Evolutionary conservation across 2,329 filamentous ascomycete species (phyloP), one percentile per base, ranked within the genome.

Genomic region (Ceratocystis papillata): DNA sequence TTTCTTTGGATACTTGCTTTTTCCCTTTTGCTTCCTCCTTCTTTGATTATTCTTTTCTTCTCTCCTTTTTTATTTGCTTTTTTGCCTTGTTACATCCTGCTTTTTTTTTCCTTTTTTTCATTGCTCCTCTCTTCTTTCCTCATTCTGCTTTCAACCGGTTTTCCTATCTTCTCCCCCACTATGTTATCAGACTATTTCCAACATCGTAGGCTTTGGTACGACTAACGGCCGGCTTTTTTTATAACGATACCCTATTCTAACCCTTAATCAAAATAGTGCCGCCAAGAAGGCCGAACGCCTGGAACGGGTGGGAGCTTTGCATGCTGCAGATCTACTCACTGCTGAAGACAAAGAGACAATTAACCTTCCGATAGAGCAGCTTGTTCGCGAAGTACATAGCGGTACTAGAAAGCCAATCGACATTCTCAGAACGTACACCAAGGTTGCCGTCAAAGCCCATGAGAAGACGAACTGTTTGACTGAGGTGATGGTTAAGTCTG

Each of bases 381-480:
- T 96, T 2, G 91, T 96, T 5, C 77, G 85, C 68, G 83, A 87
- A 77, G 88, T 96, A 2, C 89, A 93, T 41, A 81, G 83, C n/a
- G 82, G 85, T 57, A 76, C 79, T 64, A 78, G 85, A 62, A 80
- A 82, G 12, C 86, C 92, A 0, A 74, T 87, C 28, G 85, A 90
- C 68, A 83, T 96, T 60, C 83, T 96, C n/a, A 84, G 80, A 68
- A 85, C 90, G 10, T 97, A 96, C 74, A 88, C 88, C 72, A 96
- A 95, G 75, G 86, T 93, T 22, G 88, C 92, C 0, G 74, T 96
- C 64, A 87, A 86, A 72, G 92, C 90, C 1, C 93, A 96, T 45
- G 81, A 87, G 69, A 87, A 87, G 76, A 96, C 91, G 1, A 96
- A 96, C 74, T 95, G 90, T 72, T 77, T 95, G 12, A 96, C 93